phyloP scores from a whole-genome alignment of 2,329 filamentous ascomycete species.

The Diaporthe sp. region DNA sequence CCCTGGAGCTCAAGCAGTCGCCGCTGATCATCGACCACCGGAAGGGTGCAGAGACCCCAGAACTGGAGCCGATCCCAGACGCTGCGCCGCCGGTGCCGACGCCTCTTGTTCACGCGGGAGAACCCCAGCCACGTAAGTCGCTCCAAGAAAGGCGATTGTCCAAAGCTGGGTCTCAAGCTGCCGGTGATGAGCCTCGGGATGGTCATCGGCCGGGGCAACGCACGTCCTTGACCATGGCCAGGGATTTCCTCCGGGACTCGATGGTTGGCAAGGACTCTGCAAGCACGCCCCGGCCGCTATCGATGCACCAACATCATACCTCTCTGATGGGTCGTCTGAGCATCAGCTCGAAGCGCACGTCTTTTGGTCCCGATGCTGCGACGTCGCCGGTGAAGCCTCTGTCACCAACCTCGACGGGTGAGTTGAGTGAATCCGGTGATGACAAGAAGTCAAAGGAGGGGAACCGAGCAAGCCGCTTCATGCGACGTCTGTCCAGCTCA shows the following conservation, averaged over 20 bases:
- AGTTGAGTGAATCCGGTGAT: conserved; percentile 60
- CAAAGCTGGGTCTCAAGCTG: conserved; percentile 47
- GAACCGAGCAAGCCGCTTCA: conserved; percentile 68
- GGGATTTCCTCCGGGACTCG: conserved; percentile 69
- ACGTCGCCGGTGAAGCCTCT: conserved; percentile 46
- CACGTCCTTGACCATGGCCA: conserved; percentile 71
- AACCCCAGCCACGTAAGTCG: conserved; percentile 55
- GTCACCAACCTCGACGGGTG: conserved; percentile 58
- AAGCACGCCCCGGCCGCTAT: conserved; percentile 55
- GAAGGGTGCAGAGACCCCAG: conserved; percentile 50
- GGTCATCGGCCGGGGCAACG: conserved; percentile 57
- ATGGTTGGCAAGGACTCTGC: conserved; percentile 53
- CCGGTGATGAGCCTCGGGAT: conserved; percentile 38
- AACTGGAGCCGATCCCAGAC: conserved; percentile 45
- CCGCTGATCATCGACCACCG: conserved; percentile 71
- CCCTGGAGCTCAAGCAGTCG: conserved; percentile 69
- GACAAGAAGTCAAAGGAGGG: conserved; percentile 55
- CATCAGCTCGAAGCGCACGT: conserved; percentile 72
- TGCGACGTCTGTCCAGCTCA: conserved; percentile 69
- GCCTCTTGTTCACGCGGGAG: conserved; percentile 39
- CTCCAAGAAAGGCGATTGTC: conserved; percentile 63
- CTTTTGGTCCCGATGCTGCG: conserved; percentile 59
- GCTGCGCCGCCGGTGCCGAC: conserved; percentile 41
- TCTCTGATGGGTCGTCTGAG: conserved; percentile 72
- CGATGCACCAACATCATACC: conserved; percentile 58